These are phyloP conservation scores for Exophiala alcalophila DNA, from an alignment of 2,329 filamentous ascomycete species.

Conservation along the genomic window DNA sequence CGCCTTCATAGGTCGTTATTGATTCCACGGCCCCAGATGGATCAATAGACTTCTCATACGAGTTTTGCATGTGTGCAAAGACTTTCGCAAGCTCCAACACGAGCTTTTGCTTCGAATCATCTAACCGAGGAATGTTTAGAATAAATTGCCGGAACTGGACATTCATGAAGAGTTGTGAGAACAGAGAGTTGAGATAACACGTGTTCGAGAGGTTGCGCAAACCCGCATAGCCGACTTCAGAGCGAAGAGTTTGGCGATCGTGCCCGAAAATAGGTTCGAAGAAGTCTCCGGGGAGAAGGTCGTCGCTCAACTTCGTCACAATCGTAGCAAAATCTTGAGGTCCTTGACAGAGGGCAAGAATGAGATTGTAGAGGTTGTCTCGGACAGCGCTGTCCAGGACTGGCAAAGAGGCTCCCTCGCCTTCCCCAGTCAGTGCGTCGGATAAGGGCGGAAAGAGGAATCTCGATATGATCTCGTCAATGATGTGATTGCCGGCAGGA, in stretches of 20 bases:
- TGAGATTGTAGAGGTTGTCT: conserved; percentile 58
- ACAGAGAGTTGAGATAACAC: conserved; percentile 92
- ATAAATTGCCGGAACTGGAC: conserved; percentile 81
- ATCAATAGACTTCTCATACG: conserved; percentile 69
- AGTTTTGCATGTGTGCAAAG: conserved; percentile 84
- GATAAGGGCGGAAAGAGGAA: conserved; percentile 63
- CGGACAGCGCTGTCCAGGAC: conserved; percentile 57
- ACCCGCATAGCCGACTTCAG: conserved; percentile 78
- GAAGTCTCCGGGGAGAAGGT: conserved; percentile 24
- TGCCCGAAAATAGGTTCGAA: conserved; percentile 20
- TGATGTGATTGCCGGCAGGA: conserved; percentile 39
- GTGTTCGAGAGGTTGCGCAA: conserved; percentile 92
- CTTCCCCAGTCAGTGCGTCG: conserved; percentile 29
- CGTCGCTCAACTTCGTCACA: conserved; percentile 23
- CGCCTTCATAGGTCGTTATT: conserved; percentile 79
- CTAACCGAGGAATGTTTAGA: conserved; percentile 55
- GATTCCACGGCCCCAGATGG: conserved; percentile 68
- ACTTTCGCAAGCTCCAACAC: conserved; percentile 75
- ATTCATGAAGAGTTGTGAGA: conserved; percentile 97
- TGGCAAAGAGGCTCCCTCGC: conserved; percentile 40
- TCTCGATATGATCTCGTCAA: conserved; percentile 56
- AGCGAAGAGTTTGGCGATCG: conserved; percentile 52
- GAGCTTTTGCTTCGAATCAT: conserved; percentile 61
- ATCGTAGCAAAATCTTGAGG: conserved; percentile 44
- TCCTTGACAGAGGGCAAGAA: conserved; percentile 56